A percentile compares a stretch with the other conserved stretches of the same genome.
Conservation (phyloP, 371 early-diverging fungal species). For the Conidiobolus incongruus region DNA sequence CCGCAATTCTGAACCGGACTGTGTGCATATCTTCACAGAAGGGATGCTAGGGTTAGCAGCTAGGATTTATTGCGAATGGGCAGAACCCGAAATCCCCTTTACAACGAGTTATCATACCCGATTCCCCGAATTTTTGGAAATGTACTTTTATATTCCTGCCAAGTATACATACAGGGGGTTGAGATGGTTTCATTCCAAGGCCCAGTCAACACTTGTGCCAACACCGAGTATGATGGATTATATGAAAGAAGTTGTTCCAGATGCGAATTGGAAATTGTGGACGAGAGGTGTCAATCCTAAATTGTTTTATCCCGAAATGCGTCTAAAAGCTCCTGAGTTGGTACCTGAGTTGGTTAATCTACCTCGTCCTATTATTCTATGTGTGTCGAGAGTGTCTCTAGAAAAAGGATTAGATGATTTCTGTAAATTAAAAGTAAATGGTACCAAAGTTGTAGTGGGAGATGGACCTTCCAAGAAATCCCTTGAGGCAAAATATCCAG, state of each 20-base stretch:
- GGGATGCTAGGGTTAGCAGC: too few relatives aligned
- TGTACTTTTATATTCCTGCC: neutral
- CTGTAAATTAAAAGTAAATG: neutral
- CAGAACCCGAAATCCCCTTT: neutral
- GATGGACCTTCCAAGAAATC: neutral
- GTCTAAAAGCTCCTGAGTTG: neutral
- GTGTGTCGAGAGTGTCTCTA: neutral
- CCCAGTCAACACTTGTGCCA: too few relatives aligned
- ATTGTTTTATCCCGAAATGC: neutral
- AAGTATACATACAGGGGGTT: neutral
- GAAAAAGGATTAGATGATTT: neutral
- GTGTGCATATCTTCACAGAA: too few relatives aligned
- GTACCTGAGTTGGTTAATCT: neutral
- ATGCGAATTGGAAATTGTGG: neutral
- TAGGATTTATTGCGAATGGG: too few relatives aligned
- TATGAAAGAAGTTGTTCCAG: too few relatives aligned
- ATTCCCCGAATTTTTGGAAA: neutral
- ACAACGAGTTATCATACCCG: neutral
- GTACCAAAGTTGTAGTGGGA: neutral
- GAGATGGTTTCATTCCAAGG: too few relatives aligned
- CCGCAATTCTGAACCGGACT: too few relatives aligned
- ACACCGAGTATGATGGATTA: too few relatives aligned
- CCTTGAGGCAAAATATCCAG: neutral
- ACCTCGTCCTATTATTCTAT: neutral
- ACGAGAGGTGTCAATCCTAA: neutral